Conservation (phyloP, 371 early-diverging fungal species). For the Mucor circinelloides region DNA sequence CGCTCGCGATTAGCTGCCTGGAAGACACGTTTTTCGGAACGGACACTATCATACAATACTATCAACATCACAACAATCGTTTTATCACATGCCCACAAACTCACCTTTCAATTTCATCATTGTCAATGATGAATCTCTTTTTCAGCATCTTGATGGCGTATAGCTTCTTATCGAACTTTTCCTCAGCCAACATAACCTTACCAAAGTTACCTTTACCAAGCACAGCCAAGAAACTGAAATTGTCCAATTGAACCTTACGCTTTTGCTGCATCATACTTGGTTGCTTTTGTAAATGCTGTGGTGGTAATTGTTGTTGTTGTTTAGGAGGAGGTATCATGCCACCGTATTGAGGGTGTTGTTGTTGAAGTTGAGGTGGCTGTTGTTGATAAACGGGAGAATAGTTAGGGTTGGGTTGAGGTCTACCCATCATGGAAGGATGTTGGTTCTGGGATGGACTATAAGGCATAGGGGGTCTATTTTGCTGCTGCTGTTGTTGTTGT, state of each 20-base stretch:
- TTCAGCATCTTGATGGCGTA: slow-evolving; percentile 98
- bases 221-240: slow-evolving; percentile 92
- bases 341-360: background rate
- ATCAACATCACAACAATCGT: background rate
- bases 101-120: slow-evolving; percentile 88
- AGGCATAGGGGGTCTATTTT: slow-evolving; percentile 23
- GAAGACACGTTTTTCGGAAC: slow-evolving; percentile 93
- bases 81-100: background rate
- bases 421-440: slow-evolving; percentile 22
- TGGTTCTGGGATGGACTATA: slow-evolving; percentile 28
- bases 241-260: slow-evolving; percentile 59
- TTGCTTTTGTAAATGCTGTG: slow-evolving; percentile 7
- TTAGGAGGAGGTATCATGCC: background rate
- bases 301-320: slow-evolving; percentile 6
- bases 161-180: slow-evolving; percentile 72
- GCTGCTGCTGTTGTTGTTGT: slow-evolving; percentile 26
- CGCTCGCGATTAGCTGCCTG: slow-evolving; percentile 82
- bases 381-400: slow-evolving; percentile 23
- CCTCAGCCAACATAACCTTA: slow-evolving; percentile 96
- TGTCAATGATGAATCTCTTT: slow-evolving; percentile 92
- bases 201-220: slow-evolving; percentile 98
- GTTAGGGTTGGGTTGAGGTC: slow-evolving; percentile 16
- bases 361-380: slow-evolving; percentile 6
- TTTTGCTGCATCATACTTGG: slow-evolving; percentile 20
- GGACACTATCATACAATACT: slow-evolving; percentile 54